phyloP scores from a whole-genome alignment of 768 basidiomycete genomes.

The Royoungia palumana region DNA sequence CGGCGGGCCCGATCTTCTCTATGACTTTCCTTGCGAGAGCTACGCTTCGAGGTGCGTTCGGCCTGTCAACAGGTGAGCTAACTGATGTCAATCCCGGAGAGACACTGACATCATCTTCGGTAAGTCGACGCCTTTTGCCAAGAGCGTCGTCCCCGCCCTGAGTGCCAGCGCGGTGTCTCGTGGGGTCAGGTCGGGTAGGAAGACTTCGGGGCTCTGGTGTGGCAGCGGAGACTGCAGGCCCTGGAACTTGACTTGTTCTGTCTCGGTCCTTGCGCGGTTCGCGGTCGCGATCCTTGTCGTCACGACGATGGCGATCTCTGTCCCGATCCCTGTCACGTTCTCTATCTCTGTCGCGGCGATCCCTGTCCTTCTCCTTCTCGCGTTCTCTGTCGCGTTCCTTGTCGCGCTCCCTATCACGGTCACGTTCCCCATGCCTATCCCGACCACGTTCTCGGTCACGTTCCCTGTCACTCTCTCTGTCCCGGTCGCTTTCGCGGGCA shows the following conservation, averaged over 20 bases:
- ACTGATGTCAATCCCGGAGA: neutral
- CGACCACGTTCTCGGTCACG: conserved; percentile 47
- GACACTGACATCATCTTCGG: conserved; percentile 69
- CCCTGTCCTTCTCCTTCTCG: conserved; percentile 40
- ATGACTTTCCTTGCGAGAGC: conserved; percentile 72
- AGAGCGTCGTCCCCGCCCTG: conserved; percentile 58
- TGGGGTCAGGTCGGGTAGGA: conserved; percentile 57
- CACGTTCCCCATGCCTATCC: conserved; percentile 46
- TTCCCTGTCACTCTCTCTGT: conserved; percentile 46
- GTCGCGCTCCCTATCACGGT: conserved; percentile 47
- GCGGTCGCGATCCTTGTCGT: conserved; percentile 64
- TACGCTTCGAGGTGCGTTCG: conserved; percentile 77
- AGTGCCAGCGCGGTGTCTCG: conserved; percentile 48
- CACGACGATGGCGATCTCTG: conserved; percentile 49
- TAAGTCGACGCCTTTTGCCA: conserved; percentile 65
- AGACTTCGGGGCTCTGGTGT: conserved; percentile 52
- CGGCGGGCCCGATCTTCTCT: conserved; percentile 73
- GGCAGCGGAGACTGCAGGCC: conserved; percentile 27
- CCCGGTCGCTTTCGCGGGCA: conserved; percentile 32
- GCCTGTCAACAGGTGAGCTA: conserved; percentile 39
- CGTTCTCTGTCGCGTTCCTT: conserved; percentile 36
- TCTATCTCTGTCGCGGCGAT: conserved; percentile 39
- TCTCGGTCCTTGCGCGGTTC: conserved; percentile 63
- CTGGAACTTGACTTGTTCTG: conserved; percentile 33
- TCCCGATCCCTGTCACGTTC: conserved; percentile 46